A percentile compares a stretch with the other conserved stretches of the same genome.
Conservation (phyloP, 345 rosid genomes). For the Sonneratia caseolaris region DNA sequence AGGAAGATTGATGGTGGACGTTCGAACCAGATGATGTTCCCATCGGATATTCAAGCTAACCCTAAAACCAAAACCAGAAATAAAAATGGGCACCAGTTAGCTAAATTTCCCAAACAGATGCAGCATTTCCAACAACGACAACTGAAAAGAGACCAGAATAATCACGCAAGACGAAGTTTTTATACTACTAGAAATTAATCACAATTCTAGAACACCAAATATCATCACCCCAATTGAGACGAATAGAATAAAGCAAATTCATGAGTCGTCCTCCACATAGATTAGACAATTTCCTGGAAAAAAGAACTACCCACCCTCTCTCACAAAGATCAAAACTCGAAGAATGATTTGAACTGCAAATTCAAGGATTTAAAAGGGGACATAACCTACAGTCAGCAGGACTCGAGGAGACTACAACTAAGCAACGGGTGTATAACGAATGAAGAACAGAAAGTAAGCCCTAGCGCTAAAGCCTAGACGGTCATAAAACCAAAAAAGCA, state of each 20-base stretch:
- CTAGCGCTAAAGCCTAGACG: not conserved
- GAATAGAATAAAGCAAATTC: not conserved
- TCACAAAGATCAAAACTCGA: not conserved
- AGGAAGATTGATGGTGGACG: slow-evolving; percentile 48
- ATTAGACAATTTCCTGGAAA: not conserved
- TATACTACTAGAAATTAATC: not conserved
- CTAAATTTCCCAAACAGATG: not conserved
- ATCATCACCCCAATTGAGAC: not conserved
- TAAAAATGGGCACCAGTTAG: not conserved
- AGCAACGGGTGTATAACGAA: not conserved
- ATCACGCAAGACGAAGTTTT: not conserved
- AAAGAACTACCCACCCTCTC: not conserved
- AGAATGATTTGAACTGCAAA: not conserved
- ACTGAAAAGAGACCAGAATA: not conserved
- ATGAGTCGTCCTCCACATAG: not conserved
- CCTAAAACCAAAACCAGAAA: not conserved
- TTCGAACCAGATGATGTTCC: slow-evolving; percentile 90
- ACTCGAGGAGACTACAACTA: not conserved
- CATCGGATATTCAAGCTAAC: slow-evolving; percentile 30
- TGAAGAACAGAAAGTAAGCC: not conserved
- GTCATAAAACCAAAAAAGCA: not conserved
- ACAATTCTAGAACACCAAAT: not conserved
- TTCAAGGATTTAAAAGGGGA: not conserved
- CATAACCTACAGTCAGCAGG: not conserved
- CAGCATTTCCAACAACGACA: not conserved